These are phyloP conservation scores for Moringa oleifera DNA, from an alignment of 345 rosid species.

Conservation along the genomic window DNA sequence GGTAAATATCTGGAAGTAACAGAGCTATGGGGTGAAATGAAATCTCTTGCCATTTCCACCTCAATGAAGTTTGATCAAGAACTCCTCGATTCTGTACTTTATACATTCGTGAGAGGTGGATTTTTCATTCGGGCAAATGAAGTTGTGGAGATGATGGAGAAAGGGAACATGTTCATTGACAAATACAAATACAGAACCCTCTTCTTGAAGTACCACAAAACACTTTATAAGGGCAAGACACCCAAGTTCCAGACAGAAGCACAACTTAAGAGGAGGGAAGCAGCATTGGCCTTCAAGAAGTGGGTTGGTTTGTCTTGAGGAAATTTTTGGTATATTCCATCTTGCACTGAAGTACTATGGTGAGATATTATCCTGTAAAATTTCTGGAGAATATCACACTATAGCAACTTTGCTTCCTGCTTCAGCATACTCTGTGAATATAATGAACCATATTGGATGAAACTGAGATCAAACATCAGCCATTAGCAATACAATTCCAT, in stretches of 20 bases:
- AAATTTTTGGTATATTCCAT: not conserved
- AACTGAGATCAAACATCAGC: too few species aligned
- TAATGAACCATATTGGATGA: too few species aligned
- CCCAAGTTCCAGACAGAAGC: constrained; percentile 85
- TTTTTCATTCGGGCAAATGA: constrained; percentile 77
- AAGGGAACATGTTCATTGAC: constrained; percentile 75
- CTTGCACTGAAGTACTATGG: too few species aligned
- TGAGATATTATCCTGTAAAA: too few species aligned
- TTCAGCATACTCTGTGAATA: too few species aligned
- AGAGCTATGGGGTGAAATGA: constrained; percentile 97
- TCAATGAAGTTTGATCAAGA: constrained; percentile 86
- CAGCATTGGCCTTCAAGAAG: constrained; percentile 62
- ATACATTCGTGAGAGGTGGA: constrained; percentile 87
- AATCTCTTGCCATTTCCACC: constrained; percentile 56
- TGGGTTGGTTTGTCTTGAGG: constrained; percentile 69
- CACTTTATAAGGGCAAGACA: constrained; percentile 78
- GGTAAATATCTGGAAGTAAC: constrained; percentile 86
- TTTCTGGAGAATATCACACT: too few species aligned
- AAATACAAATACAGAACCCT: constrained; percentile 81
- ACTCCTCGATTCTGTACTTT: constrained; percentile 82
- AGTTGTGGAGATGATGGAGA: constrained; percentile 80
- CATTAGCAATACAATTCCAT: too few species aligned
- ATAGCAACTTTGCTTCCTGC: too few species aligned
- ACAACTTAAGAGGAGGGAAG: constrained; percentile 73
- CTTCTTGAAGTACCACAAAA: constrained; percentile 89